Base-by-base conservation (phyloP, 257 asterid species). In the Dorcoceras hygrometricum region DNA sequence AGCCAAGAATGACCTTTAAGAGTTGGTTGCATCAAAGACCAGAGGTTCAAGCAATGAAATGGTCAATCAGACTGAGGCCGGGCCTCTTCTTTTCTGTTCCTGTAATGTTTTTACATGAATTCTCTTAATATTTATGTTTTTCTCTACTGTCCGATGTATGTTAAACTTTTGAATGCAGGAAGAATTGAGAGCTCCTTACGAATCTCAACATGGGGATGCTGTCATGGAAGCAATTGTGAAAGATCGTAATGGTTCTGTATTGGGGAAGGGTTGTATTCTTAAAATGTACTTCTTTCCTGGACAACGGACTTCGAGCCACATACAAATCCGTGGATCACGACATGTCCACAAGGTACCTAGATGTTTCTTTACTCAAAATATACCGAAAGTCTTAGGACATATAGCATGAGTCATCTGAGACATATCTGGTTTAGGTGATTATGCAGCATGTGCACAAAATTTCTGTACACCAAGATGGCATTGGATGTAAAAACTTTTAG, bases 201-300 rank as follows among this genome's bases (percentile, higher is more conserved):
- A 92, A 77, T 89, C 96, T 81, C 97, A 92, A 76, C 98, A 92
- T 71, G 98, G 98, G 58, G 98, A 92, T 82, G 98, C 98, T 66
- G 98, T 92, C 66, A 92, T 92, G 98, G 98, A 92, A 80, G 95
- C 98, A 71, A 86, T 89, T 79, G 96, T 92, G 73, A 86, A 87
- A 77, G 95, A 87, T 76, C 98, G 98, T 54, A 87, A 78, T 83
- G 97, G 98, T 75, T 92, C 98, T 46, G 98, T 92, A 78, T 81
- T 92, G 80, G 98, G 96, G 32, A 87, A 88, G 76, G 98, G 98
- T 66, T 87, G 96, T 74, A 92, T 92, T 82, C 91, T 92, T 29
- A 92, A 92, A 85, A 92, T 83, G 98, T 89, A 92, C 77, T 92
- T 92, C 74, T 92, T 87, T 85, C 98, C 98, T 78, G 97, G 98